Conservation (phyloP, 1,284 basidiomycete genomes). For the Naganishia sp. region DNA sequence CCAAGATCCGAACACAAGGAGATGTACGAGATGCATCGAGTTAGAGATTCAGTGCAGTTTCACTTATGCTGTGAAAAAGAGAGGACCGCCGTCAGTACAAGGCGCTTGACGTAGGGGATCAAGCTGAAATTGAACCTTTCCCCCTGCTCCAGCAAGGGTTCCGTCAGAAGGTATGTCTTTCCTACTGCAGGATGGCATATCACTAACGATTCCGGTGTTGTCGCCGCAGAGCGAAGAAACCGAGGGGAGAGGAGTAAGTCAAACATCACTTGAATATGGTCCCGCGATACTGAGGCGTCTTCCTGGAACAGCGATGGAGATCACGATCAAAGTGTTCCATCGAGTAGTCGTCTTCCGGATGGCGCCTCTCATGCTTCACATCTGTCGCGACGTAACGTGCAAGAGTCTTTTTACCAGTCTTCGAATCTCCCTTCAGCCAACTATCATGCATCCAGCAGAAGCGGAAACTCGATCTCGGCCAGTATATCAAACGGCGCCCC, state of each 20-base stretch:
- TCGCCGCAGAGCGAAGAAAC: constrained; percentile 1
- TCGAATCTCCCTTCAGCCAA: not conserved
- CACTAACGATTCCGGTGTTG: not conserved
- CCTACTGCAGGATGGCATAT: not conserved
- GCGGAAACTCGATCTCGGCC: not conserved
- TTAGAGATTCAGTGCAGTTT: constrained; percentile 23
- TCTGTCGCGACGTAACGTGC: not conserved
- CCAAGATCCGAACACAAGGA: not conserved
- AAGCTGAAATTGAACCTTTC: not conserved
- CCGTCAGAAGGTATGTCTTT: constrained; percentile 21
- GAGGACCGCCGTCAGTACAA: constrained; percentile 28
- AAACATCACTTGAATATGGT: not conserved
- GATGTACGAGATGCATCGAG: constrained; percentile 27
- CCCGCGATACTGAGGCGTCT: not conserved
- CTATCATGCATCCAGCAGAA: not conserved
- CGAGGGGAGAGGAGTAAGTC: constrained; percentile 4
- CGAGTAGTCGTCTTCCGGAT: too few relatives aligned
- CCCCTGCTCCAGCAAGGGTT: constrained; percentile 15
- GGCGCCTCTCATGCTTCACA: too few relatives aligned
- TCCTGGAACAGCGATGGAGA: not conserved
- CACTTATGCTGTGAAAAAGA: constrained; percentile 27
- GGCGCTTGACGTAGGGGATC: not conserved
- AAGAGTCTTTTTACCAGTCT: not conserved
- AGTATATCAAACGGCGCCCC: not conserved
- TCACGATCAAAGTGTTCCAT: not conserved